Percentiles rank a stretch among this genome's conserved stretches.
Evolutionary conservation across 306 rosid species (phyloP).

Genomic region (Vigna mungo): DNA sequence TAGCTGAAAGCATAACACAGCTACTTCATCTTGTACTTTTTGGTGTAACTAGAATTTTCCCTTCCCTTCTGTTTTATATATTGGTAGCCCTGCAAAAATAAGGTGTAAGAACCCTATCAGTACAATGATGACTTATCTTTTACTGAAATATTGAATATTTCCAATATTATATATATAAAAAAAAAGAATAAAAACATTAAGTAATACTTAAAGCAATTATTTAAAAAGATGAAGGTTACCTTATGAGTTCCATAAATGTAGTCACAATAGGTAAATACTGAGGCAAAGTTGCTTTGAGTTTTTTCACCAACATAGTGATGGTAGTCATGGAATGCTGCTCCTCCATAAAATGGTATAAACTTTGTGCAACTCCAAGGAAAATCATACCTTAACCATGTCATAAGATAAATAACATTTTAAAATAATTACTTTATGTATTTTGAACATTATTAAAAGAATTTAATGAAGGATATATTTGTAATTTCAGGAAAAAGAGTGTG

Average conservation of each 20-base stretch:
- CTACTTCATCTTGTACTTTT: slow-evolving; percentile 35
- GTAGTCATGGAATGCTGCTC: slow-evolving; percentile 75
- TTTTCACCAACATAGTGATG: slow-evolving; percentile 83
- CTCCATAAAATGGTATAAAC: slow-evolving; percentile 84
- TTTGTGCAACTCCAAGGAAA: slow-evolving; percentile 84
- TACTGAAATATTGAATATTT: background rate
- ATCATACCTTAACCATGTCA: slow-evolving; percentile 62
- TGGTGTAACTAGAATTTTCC: background rate
- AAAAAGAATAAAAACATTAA: too few relatives aligned
- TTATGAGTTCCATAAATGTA: slow-evolving; percentile 81
- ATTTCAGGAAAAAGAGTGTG: background rate
- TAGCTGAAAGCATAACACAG: background rate
- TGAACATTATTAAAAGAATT: background rate
- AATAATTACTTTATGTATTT: too few relatives aligned
- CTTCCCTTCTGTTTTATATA: slow-evolving; percentile 22
- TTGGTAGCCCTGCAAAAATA: slow-evolving; percentile 39
- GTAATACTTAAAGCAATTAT: too few relatives aligned
- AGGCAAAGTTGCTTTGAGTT: slow-evolving; percentile 81
- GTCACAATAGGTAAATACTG: slow-evolving; percentile 85
- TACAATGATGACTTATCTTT: background rate
- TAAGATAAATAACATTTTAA: too few relatives aligned
- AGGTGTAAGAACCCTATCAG: background rate
- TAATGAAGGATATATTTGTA: background rate
- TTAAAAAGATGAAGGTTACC: slow-evolving; percentile 46
- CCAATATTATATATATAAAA: too few relatives aligned